Conservation (phyloP, 1,139 yeast species). For the Scheffersomyces quercinus region DNA sequence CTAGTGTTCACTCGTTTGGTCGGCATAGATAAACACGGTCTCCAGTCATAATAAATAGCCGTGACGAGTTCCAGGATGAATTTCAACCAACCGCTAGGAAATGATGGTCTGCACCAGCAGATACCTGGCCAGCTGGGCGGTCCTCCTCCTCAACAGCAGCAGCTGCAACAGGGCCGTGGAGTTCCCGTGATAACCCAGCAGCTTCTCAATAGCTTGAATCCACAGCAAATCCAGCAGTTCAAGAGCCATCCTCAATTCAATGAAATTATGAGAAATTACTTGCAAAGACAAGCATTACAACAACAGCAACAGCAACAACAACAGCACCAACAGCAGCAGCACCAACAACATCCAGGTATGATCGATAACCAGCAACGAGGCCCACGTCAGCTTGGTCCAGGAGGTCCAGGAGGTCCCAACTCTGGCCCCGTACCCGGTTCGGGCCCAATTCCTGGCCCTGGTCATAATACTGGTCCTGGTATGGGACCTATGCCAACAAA, state of each 20-base stretch:
- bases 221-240: constrained; percentile 50
- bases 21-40: no score
- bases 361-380: not conserved
- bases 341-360: constrained; percentile 8
- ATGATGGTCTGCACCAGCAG: constrained; percentile 4
- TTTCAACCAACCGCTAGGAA: constrained; percentile 9
- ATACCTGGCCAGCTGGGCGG: constrained; percentile 1
- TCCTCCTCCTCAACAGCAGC: constrained; percentile 10
- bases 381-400: not conserved
- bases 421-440: not conserved
- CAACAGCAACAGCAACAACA: constrained; percentile 32
- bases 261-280: constrained; percentile 36
- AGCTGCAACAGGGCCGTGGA: constrained; percentile 8
- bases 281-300: constrained; percentile 38
- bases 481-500: not conserved
- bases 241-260: constrained; percentile 50
- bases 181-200: constrained; percentile 41
- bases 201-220: constrained; percentile 40
- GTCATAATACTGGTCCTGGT: not conserved
- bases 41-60: no score
- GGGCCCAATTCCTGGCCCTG: not conserved
- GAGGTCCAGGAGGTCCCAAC: not conserved
- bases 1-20: no score
- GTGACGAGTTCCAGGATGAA: constrained; percentile 4
- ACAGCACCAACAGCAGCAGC: constrained; percentile 22